Base-by-base conservation (phyloP, 2,329 filamentous ascomycete species). In the Talaromyces sp. region DNA sequence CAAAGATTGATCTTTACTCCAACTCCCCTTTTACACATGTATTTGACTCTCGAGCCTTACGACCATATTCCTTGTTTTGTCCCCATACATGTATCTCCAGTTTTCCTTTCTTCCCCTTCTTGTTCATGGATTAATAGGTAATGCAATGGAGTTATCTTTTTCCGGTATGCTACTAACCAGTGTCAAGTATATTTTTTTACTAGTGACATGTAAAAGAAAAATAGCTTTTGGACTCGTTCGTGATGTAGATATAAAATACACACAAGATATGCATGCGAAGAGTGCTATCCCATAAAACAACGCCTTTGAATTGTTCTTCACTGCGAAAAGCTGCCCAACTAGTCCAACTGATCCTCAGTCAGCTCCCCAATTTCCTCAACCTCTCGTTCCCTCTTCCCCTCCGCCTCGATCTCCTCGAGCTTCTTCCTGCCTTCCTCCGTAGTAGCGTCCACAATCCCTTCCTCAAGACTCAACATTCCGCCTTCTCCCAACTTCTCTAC, bases 401-500 rank as follows among this genome's bases (percentile, higher is more conserved):
- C 81, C 31, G 85, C 83, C 76, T 92, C 89, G 67, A 96, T 85
- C 69, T 93, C 87, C 79, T 90, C 89, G 71, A 94, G 83, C 74
- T 89, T 88, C 75, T 89, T 86, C 81, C 89, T 86, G 3, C 93
- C 93, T 75, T 95, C 89, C 74, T 93, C 89, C 2, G 94, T 96
- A 54, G 93, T 99, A 1, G 93, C 92, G 79, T 99, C 95, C 70
- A 99, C 96, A 61, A 99, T 92, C 59, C 96, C 89, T 74, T 97
- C 89, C 76, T 98, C 93, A 60, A 99, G 78, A 75, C 91, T 97
- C 69, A 99, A 79, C 83, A 97, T 94, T 43, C 91, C 92, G 17
- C 92, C 92, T 80, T 95, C 85, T 35, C 92, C 87, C 67, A 97
- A 81, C 74, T 93, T 86, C 70, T 88, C 90, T 19, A 97, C 91